phyloP scores from a whole-genome alignment of 2,329 filamentous ascomycete species.

The Hymenoscyphus linearis region DNA sequence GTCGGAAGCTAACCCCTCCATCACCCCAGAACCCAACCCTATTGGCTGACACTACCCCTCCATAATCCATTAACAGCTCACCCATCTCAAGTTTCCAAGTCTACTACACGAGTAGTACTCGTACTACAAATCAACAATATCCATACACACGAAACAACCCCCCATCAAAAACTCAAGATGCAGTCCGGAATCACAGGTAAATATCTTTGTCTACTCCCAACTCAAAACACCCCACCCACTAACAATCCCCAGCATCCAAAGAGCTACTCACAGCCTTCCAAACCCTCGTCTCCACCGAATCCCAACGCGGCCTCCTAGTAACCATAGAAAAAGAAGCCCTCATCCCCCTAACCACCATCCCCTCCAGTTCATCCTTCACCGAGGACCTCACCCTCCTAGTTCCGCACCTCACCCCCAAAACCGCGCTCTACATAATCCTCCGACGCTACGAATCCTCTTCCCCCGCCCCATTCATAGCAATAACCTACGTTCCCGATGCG shows the following conservation, averaged over 20 bases:
- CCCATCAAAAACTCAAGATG: constrained; percentile 43
- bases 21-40: neutral
- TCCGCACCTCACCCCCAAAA: constrained; percentile 58
- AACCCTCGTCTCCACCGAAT: constrained; percentile 54
- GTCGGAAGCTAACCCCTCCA: neutral
- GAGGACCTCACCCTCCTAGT: constrained; percentile 59
- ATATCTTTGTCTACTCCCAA: constrained; percentile 1
- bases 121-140: neutral
- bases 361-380: constrained; percentile 52
- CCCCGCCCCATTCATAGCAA: constrained; percentile 49
- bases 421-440: constrained; percentile 69
- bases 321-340: constrained; percentile 67
- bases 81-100: neutral
- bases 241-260: constrained; percentile 54
- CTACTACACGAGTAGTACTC: neutral
- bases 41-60: neutral
- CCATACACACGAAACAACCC: neutral
- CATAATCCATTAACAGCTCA: neutral
- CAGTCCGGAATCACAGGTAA: constrained; percentile 74
- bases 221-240: constrained; percentile 4
- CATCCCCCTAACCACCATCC: constrained; percentile 52
- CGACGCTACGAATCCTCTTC: constrained; percentile 57
- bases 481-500: constrained; percentile 74
- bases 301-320: constrained; percentile 64
- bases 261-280: constrained; percentile 74